Evolutionary conservation across 2,329 filamentous ascomycete genomes (phyloP), one percentile per base, ranked within the genome.

Genomic region (Beauveria pseudobassiana): DNA sequence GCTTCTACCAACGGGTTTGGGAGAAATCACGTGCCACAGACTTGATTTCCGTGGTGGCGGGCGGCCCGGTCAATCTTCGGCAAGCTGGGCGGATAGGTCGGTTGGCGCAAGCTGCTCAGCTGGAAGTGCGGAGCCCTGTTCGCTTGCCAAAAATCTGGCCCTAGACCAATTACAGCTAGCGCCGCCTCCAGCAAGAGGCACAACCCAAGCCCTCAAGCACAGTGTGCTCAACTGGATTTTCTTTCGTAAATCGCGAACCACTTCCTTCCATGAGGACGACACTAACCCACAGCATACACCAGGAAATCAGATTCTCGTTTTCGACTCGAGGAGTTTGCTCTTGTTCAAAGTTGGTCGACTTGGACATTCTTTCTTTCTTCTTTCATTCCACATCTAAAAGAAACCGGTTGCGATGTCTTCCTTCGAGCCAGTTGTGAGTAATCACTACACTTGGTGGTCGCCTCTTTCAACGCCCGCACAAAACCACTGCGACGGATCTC

Each of bases 361-460:
- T 70, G 69, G 73, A 68, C 69, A 72, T 69, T 70, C 70, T 71
- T 71, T 69, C 69, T 65, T 67, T 59, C 53, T 64, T 65, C 50
- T 60, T 65, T 65, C 69, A 69, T 69, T 65, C 65, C 68, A 66
- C 65, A 65, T 69, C 69, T 67, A 71, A 71, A 69, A 75, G 73
- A 77, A 38, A 54, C 61, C 72, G 69, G 67, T 71, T 70, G 84
- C 80, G 76, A 87, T 87, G 85, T 87, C 85, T 77, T 83, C 82
- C 74, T 87, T 88, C 79, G 86, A 88, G 82, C 76, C 79, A 78
- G 84, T 87, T 82, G 86, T 88, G 80, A 87, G 85, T 87, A 60
- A 20, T 22, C 42, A 20, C 48, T 24, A 14, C 34, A 42, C 18
- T 45, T 10, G 16, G 22, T 22, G 34, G 3, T 16, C 43, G 38